These are phyloP conservation scores for Schwanniomyces vanrijiae DNA, from an alignment of 805 yeast species.

Conservation along the genomic window DNA sequence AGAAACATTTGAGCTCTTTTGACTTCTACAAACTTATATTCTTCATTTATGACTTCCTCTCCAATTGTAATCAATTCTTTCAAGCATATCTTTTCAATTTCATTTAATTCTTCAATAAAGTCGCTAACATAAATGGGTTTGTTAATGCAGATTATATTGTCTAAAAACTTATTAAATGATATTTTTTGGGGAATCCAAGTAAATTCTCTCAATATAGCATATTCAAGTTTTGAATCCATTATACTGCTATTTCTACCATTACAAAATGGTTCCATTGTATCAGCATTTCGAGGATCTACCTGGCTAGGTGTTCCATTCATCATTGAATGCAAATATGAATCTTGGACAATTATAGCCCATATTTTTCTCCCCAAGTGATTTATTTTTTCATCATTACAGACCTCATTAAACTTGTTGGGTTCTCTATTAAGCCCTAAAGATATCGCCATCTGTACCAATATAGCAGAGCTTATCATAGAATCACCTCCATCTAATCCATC, in stretches of 20 bases:
- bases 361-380: constrained; percentile 21
- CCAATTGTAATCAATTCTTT: constrained; percentile 2
- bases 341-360: constrained; percentile 18
- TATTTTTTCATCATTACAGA: constrained; percentile 14
- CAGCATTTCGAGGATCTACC: constrained; percentile 8
- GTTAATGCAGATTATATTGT: constrained; percentile 14
- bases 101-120: constrained; percentile 5
- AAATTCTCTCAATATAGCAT: constrained; percentile 8
- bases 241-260: constrained; percentile 15
- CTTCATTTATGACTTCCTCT: neutral
- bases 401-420: constrained; percentile 42
- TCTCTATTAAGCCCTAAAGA: constrained; percentile 65
- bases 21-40: constrained; percentile 4
- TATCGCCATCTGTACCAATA: constrained; percentile 59
- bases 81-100: constrained; percentile 8
- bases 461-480: constrained; percentile 50
- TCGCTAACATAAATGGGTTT: constrained; percentile 9
- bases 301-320: constrained; percentile 19
- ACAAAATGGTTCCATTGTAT: constrained; percentile 14
- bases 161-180: constrained; percentile 11
- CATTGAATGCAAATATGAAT: constrained; percentile 22
- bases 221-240: constrained; percentile 13
- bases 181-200: constrained; percentile 10
- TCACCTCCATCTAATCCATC: constrained; percentile 56
- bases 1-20: constrained; percentile 11